These are phyloP conservation scores for Psilocybe subaeruginosa DNA, from an alignment of 768 basidiomycete species.

Conservation along the genomic window DNA sequence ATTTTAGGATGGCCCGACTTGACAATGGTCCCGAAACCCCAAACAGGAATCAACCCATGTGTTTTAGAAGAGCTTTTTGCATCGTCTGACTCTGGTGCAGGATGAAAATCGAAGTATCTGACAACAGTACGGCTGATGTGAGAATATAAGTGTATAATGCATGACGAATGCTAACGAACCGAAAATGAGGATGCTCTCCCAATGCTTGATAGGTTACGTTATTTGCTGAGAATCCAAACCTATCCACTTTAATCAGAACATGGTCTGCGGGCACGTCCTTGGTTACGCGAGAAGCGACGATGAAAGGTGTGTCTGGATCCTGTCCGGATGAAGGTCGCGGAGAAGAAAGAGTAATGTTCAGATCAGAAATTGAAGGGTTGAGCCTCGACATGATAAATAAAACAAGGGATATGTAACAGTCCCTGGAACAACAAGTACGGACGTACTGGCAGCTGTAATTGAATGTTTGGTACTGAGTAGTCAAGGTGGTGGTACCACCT, in stretches of 20 bases:
- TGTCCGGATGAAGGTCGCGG: constrained; percentile 31
- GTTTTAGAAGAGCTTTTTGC: constrained; percentile 42
- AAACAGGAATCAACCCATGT: constrained; percentile 70
- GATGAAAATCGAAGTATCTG: constrained; percentile 74
- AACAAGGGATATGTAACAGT: too few species aligned
- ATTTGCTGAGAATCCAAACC: constrained; percentile 74
- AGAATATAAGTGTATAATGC: not conserved
- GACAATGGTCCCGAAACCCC: constrained; percentile 69
- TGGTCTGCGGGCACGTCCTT: constrained; percentile 40
- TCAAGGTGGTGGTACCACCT: too few species aligned
- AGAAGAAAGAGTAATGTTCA: constrained; percentile 33
- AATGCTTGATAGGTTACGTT: constrained; percentile 70
- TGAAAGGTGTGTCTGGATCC: constrained; percentile 23
- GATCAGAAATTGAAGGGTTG: not conserved
- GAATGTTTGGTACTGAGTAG: too few species aligned
- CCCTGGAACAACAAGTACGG: too few species aligned
- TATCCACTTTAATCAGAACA: constrained; percentile 59
- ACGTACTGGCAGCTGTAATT: too few species aligned
- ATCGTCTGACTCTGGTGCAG: constrained; percentile 40
- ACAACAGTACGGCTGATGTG: not conserved
- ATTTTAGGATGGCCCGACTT: constrained; percentile 53
- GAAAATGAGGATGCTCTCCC: constrained; percentile 52
- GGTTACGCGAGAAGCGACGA: constrained; percentile 25
- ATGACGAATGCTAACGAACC: constrained; percentile 28
- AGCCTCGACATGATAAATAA: too few species aligned